Base-by-base conservation (phyloP, 176 grass and related monocot genomes). In the Oryza officinalis region DNA sequence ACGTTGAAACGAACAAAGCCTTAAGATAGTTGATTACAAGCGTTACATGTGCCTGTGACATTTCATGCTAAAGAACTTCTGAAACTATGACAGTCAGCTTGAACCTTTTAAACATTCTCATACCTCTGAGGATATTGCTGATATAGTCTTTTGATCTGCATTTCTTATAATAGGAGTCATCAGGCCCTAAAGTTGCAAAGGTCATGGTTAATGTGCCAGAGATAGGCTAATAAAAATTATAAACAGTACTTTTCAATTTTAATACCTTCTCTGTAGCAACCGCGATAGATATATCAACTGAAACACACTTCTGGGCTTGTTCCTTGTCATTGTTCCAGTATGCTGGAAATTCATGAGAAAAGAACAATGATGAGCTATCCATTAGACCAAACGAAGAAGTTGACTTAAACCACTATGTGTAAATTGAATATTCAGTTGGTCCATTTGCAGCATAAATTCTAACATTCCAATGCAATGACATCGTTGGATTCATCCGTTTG, bases 91-190 rank as follows among this genome's bases (percentile, higher is more conserved):
- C 66, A 76, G 35, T 74, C 31, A 65, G 18, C 23, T 71, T 72
- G 17, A 77, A 82, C 57, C 65, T 83, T 8, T 46, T 12, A 27
- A 83, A 30, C 49, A 47, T 79, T 64, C n/a, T 79, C 49, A 54
- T 94, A 99, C 96, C 93, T 99, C 93, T 68, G 87, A 83, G 63
- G 96, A 99, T 90, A 99, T 99, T 87, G 86, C 86, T 81, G 93
- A 92, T 87, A 99, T 83, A 54, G 93, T 90, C 70, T 94, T 99
- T 84, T 99, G 89, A 90, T 99, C 96, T 32, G 93, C 96, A 87
- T 96, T 99, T 78, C 89, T 89, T 83, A 99, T 85, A 80, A 96
- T 99, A 50, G 93, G 96, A 87, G 96, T 99, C 93, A 99, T 99
- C 81, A 99, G 82, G 44, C 96, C 96, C 93, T 96, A 79, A 61